Percentiles rank a stretch among this genome's conserved stretches.
These are phyloP conservation scores for Dipteronia sinensis DNA, from an alignment of 345 rosid genomes.

Conservation along the genomic window DNA sequence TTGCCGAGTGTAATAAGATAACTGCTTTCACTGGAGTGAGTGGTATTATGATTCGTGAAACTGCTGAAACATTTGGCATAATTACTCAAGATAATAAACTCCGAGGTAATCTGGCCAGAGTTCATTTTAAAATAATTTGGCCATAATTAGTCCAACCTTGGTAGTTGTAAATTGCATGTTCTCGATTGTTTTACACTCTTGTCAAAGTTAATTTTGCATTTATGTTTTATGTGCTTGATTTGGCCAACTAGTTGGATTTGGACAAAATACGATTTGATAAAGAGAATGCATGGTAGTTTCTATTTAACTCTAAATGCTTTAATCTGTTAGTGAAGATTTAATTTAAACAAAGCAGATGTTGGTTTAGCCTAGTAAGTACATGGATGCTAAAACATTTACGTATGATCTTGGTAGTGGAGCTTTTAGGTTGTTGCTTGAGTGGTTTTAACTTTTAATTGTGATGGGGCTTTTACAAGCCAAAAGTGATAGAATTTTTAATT, in stretches of 20 bases:
- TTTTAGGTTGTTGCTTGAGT: background rate
- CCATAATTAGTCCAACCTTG: background rate
- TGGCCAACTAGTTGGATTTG: background rate
- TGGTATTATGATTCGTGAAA: conserved; percentile 91
- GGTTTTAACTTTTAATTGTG: background rate
- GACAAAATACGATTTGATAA: background rate
- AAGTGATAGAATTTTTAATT: background rate
- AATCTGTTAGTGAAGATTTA: background rate
- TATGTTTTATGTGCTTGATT: background rate
- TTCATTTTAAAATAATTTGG: background rate
- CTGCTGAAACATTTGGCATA: conserved; percentile 84
- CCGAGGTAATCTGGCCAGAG: conserved; percentile 41
- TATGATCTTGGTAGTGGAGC: background rate
- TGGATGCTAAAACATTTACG: no score
- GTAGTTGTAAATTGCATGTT: background rate
- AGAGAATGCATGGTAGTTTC: background rate
- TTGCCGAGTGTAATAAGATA: conserved; percentile 72
- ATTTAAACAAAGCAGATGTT: background rate
- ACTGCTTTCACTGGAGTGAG: conserved; percentile 60
- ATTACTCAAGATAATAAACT: conserved; percentile 65
- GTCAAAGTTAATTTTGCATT: background rate
- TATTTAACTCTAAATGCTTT: background rate
- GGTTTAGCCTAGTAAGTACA: background rate
- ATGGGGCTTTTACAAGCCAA: background rate
- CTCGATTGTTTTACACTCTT: background rate